Conservation (phyloP, 129 eudicot genomes). For the Artemisia annua region DNA sequence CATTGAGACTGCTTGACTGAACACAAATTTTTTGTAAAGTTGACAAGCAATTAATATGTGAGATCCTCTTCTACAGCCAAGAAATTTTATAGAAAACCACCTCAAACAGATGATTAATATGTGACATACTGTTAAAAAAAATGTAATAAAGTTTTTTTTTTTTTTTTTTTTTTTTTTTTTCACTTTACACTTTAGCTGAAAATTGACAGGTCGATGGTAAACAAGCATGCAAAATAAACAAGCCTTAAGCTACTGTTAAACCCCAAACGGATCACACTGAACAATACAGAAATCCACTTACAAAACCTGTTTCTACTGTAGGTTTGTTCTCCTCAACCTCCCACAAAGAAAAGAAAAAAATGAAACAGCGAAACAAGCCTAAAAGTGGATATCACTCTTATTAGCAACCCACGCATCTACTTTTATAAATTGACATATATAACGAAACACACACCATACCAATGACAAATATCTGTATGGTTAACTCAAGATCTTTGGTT, state of each 20-base stretch:
- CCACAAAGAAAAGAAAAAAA: neutral
- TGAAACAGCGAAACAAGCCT: neutral
- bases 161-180: too few relatives aligned
- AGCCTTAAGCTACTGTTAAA: neutral
- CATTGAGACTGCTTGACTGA: too few relatives aligned
- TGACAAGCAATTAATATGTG: too few relatives aligned
- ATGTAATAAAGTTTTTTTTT: too few relatives aligned
- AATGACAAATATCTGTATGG: neutral
- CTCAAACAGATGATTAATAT: too few relatives aligned
- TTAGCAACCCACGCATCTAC: neutral
- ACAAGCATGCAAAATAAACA: neutral
- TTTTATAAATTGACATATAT: neutral
- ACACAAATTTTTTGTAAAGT: too few relatives aligned
- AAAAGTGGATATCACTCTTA: neutral
- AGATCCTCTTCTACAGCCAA: too few relatives aligned
- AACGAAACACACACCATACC: neutral
- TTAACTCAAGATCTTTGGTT: neutral
- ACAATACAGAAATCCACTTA: neutral
- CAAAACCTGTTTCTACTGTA: too few relatives aligned
- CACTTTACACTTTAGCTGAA: too few relatives aligned
- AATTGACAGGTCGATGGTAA: too few relatives aligned
- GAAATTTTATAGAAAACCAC: too few relatives aligned
- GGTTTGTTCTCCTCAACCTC: neutral
- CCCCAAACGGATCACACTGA: conserved; percentile 16
- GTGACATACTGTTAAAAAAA: too few relatives aligned